These are phyloP conservation scores for Gracilaria domingensis DNA, from an alignment of 23 red algal species.

Conservation along the genomic window DNA sequence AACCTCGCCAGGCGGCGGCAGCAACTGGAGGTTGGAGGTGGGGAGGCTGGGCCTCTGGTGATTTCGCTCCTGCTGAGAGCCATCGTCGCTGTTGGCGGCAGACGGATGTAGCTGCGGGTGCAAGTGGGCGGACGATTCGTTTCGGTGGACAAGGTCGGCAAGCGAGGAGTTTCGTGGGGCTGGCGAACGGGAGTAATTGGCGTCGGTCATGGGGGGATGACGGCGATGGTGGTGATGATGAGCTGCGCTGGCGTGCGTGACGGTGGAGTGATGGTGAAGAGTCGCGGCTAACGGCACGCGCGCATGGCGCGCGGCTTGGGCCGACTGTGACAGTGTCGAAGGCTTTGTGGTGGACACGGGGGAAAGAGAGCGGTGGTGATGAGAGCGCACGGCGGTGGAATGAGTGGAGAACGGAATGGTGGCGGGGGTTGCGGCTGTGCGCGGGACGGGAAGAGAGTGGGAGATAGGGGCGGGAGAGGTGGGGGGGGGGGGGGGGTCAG, in stretches of 20 bases:
- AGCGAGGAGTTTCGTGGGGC: slow-evolving; percentile 40
- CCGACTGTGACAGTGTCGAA: not conserved
- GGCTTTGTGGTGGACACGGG: slow-evolving; percentile 47
- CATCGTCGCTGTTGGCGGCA: slow-evolving; percentile 34
- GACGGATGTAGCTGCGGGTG: not conserved
- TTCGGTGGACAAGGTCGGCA: slow-evolving; percentile 52
- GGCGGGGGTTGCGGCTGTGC: no score
- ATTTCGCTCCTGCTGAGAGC: slow-evolving; percentile 63
- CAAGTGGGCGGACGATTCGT: not conserved
- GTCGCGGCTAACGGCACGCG: not conserved
- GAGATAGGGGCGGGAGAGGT: no score
- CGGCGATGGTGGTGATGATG: not conserved
- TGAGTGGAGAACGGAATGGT: slow-evolving; percentile 28
- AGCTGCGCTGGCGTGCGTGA: slow-evolving; percentile 23
- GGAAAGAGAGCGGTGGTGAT: slow-evolving; percentile 2
- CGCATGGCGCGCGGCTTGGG: slow-evolving; percentile 7
- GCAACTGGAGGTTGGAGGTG: not conserved
- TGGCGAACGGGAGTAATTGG: slow-evolving; percentile 58
- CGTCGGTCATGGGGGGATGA: slow-evolving; percentile 47
- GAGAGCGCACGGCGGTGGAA: not conserved
- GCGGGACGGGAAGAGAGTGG: not conserved
- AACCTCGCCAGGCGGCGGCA: slow-evolving; percentile 21
- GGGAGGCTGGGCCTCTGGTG: slow-evolving; percentile 31
- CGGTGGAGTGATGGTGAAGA: not conserved
- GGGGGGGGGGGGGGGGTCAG: no score